phyloP scores from a whole-genome alignment of 495 filamentous ascomycete genomes.

The Aspergillus haitiensis region DNA sequence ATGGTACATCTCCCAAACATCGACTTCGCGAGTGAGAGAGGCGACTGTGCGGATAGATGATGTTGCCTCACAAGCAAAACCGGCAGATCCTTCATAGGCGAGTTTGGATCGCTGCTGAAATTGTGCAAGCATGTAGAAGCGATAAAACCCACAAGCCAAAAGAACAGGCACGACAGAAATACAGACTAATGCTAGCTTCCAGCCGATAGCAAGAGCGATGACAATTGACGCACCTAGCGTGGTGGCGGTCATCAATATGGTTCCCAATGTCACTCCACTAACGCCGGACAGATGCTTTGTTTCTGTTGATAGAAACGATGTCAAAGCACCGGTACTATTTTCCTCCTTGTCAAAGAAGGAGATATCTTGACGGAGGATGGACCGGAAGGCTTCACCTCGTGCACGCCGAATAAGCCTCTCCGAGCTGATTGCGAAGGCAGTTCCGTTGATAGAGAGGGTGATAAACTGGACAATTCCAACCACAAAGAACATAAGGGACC shows the following conservation, averaged over 20 bases:
- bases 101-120: constrained; percentile 71
- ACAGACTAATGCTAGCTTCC: constrained; percentile 89
- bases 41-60: constrained; percentile 90
- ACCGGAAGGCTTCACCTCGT: constrained; percentile 74
- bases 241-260: constrained; percentile 71
- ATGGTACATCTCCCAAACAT: constrained; percentile 76
- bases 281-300: constrained; percentile 83
- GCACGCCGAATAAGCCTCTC: constrained; percentile 80
- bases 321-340: constrained; percentile 81
- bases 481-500: constrained; percentile 93
- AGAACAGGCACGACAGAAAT: constrained; percentile 75
- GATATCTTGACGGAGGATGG: constrained; percentile 92
- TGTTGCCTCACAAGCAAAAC: constrained; percentile 88
- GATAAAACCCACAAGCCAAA: constrained; percentile 77
- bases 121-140: constrained; percentile 76
- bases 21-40: constrained; percentile 77
- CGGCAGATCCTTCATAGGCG: constrained; percentile 72
- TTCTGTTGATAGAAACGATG: constrained; percentile 81
- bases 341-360: constrained; percentile 83
- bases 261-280: constrained; percentile 77
- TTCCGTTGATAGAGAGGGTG: constrained; percentile 65
- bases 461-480: constrained; percentile 78
- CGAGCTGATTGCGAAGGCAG: constrained; percentile 80
- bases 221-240: constrained; percentile 69
- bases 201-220: constrained; percentile 70